A percentile compares a stretch with the other conserved stretches of the same genome.
phyloP scores from a whole-genome alignment of 495 filamentous ascomycete genomes.

The Aspergillus mulundensis region DNA sequence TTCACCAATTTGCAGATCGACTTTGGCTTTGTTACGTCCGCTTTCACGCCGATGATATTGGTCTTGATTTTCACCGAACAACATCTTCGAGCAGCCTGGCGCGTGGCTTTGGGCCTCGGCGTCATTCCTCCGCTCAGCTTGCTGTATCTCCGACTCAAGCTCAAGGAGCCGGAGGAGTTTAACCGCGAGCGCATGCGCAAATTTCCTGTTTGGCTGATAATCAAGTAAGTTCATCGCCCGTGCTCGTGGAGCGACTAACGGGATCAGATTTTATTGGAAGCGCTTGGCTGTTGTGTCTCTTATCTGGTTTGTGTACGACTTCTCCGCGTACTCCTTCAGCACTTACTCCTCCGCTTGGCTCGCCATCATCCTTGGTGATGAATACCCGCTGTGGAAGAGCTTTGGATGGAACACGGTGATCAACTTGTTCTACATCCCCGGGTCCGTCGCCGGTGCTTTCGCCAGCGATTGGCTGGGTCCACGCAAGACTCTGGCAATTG shows the following conservation, averaged over 20 bases:
- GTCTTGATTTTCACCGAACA: constrained; percentile 63
- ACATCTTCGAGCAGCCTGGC: constrained; percentile 72
- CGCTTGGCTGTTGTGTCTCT: constrained; percentile 58
- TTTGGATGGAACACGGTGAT: constrained; percentile 85
- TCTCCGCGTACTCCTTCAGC: constrained; percentile 72
- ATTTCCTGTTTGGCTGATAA: constrained; percentile 46
- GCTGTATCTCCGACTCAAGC: constrained; percentile 67
- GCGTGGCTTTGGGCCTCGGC: constrained; percentile 71
- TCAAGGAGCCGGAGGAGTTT: constrained; percentile 82
- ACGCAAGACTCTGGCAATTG: constrained; percentile 61
- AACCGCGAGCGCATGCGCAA: constrained; percentile 54
- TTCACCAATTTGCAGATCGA: constrained; percentile 93
- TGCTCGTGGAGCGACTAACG: neutral
- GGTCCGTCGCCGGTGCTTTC: constrained; percentile 70
- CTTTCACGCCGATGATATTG: constrained; percentile 70
- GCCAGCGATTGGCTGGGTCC: constrained; percentile 74
- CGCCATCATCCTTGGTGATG: constrained; percentile 54
- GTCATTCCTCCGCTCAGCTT: constrained; percentile 73
- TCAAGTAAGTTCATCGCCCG: constrained; percentile 35
- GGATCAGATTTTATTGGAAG: constrained; percentile 48
- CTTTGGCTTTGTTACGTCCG: constrained; percentile 69
- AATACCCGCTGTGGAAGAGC: constrained; percentile 60
- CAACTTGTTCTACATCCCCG: constrained; percentile 84
- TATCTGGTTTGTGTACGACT: constrained; percentile 95
- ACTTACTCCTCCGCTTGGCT: constrained; percentile 75